phyloP scores from a whole-genome alignment of 1,284 basidiomycete genomes.

The Schizopora paradoxa region DNA sequence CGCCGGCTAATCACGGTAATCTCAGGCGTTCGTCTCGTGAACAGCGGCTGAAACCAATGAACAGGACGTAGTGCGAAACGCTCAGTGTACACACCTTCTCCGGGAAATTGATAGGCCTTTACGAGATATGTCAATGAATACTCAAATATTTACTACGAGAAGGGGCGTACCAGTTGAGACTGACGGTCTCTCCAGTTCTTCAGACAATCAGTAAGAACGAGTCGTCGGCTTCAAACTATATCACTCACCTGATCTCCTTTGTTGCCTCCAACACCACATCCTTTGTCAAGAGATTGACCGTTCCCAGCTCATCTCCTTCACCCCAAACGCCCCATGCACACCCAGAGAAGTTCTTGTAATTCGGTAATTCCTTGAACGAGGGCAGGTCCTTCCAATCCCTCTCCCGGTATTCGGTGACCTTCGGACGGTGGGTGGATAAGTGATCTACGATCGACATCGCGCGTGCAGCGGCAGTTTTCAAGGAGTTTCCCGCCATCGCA shows the following conservation, averaged over 20 bases:
- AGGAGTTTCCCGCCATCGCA: too few species aligned
- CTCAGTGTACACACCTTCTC: slow-evolving; percentile 39
- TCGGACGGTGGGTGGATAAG: too few species aligned
- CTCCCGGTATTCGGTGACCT: too few species aligned
- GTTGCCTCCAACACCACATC: slow-evolving; percentile 56
- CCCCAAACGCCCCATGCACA: slow-evolving; percentile 76
- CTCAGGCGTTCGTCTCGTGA: slow-evolving; percentile 48
- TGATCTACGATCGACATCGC: too few species aligned
- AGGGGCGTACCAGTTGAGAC: slow-evolving; percentile 52
- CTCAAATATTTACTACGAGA: too few species aligned
- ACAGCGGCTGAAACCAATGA: slow-evolving; percentile 42
- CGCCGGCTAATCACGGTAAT: slow-evolving; percentile 33
- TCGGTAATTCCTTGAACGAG: slow-evolving; percentile 56
- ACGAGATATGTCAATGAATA: background rate
- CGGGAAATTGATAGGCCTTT: slow-evolving; percentile 65
- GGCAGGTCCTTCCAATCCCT: slow-evolving; percentile 34
- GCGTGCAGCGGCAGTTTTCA: too few species aligned
- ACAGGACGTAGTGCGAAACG: background rate
- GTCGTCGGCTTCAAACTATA: slow-evolving; percentile 7
- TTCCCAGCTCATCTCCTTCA: slow-evolving; percentile 62
- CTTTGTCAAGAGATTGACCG: slow-evolving; percentile 63
- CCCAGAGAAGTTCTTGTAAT: slow-evolving; percentile 50
- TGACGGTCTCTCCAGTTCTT: slow-evolving; percentile 54
- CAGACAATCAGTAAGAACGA: slow-evolving; percentile 1
- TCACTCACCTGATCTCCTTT: slow-evolving; percentile 58